Evolutionary conservation across 345 rosid genomes (phyloP).

Genomic region (Aquilaria malaccensis): DNA sequence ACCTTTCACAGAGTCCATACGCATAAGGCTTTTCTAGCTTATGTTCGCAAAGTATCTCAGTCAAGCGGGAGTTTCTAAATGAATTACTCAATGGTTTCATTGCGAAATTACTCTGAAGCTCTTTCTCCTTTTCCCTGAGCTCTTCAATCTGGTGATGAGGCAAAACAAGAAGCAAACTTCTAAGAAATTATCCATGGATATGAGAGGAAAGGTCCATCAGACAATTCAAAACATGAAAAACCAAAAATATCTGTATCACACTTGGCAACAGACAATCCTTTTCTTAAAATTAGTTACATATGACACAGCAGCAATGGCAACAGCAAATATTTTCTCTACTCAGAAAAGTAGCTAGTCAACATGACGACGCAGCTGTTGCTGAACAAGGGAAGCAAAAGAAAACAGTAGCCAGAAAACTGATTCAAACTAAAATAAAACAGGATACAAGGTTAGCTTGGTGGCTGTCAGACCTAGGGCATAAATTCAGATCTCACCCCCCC

Average conservation of each 20-base stretch:
- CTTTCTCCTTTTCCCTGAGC: conserved; percentile 49
- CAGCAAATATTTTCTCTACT: too few relatives aligned
- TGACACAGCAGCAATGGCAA: too few relatives aligned
- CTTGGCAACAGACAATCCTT: background rate
- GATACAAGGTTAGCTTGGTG: too few relatives aligned
- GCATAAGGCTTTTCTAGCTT: conserved; percentile 39
- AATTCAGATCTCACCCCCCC: too few relatives aligned
- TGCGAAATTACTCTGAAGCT: conserved; percentile 26
- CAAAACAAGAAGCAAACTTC: conserved; percentile 6
- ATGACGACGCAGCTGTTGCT: too few relatives aligned
- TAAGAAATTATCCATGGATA: background rate
- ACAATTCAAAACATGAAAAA: background rate
- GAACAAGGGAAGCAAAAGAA: too few relatives aligned
- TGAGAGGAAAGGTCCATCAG: background rate
- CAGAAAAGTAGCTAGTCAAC: too few relatives aligned
- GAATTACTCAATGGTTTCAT: conserved; percentile 21
- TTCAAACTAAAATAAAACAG: too few relatives aligned
- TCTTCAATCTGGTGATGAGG: conserved; percentile 57
- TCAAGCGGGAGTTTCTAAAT: conserved; percentile 17
- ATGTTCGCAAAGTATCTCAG: conserved; percentile 60
- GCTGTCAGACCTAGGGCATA: too few relatives aligned
- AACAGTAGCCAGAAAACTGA: too few relatives aligned
- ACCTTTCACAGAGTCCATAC: conserved; percentile 63
- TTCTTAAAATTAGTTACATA: background rate
- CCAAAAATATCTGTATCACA: background rate